Percentiles rank a stretch among this genome's conserved stretches.
These are phyloP conservation scores for Setaria viridis DNA, from an alignment of 202 grass and related monocot genomes.

Conservation along the genomic window DNA sequence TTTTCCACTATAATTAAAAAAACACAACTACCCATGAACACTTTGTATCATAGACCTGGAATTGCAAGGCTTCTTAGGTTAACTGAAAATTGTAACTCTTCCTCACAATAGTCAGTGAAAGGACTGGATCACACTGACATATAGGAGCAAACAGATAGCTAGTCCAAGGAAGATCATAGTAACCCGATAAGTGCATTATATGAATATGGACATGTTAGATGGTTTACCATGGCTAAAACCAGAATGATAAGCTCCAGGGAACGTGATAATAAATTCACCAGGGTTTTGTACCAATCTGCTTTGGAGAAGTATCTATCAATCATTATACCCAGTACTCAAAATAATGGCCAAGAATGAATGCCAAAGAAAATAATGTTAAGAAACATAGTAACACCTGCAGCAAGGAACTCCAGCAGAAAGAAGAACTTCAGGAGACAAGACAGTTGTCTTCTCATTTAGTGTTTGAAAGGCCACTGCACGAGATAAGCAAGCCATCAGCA, in stretches of 20 bases:
- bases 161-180: constrained; percentile 23
- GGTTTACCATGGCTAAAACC: constrained; percentile 95
- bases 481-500: constrained; percentile 46
- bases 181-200: constrained; percentile 17
- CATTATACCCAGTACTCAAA: constrained; percentile 63
- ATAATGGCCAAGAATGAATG: constrained; percentile 45
- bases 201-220: constrained; percentile 49
- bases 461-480: constrained; percentile 93
- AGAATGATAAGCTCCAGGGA: constrained; percentile 99
- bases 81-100: constrained; percentile 32
- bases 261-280: constrained; percentile 99
- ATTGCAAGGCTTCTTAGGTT: constrained; percentile 33
- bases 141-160: constrained; percentile 44
- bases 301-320: constrained; percentile 63
- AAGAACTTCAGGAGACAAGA: constrained; percentile 97
- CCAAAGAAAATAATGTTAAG: constrained; percentile 46
- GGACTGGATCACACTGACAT: neutral
- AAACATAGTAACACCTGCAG: constrained; percentile 77
- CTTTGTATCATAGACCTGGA: constrained; percentile 29
- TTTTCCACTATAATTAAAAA: neutral
- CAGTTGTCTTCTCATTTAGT: constrained; percentile 93
- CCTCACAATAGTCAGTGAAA: constrained; percentile 34
- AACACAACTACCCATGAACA: neutral
- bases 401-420: constrained; percentile 88
- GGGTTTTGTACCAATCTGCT: constrained; percentile 99